Conservation (phyloP, 2,329 filamentous ascomycete genomes). For the Pseudopyrenochaeta lycopersici region DNA sequence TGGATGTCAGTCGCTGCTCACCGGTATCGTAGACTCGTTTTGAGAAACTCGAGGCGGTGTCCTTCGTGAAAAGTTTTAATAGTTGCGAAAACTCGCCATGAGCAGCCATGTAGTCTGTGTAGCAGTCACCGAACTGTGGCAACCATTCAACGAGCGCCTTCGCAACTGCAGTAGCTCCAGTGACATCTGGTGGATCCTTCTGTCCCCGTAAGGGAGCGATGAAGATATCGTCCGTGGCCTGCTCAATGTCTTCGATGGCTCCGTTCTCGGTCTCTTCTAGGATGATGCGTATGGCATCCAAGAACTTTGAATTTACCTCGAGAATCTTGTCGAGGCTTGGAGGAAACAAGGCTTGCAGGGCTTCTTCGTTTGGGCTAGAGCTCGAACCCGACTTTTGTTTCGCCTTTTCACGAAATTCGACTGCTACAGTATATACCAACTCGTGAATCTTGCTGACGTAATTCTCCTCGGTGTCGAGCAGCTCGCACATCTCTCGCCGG, state of each 20-base stretch:
- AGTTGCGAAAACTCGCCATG: constrained; percentile 87
- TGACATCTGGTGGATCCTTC: constrained; percentile 69
- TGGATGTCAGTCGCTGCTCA: constrained; percentile 88
- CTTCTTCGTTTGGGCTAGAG: constrained; percentile 74
- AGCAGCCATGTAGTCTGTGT: constrained; percentile 90
- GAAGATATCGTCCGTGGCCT: constrained; percentile 52
- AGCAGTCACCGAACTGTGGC: constrained; percentile 88
- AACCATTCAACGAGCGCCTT: constrained; percentile 90
- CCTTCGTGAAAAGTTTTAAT: constrained; percentile 77
- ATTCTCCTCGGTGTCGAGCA: constrained; percentile 92
- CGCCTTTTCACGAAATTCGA: constrained; percentile 78
- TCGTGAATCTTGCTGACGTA: constrained; percentile 91
- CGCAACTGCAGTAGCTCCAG: constrained; percentile 80
- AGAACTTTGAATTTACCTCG: constrained; percentile 80
- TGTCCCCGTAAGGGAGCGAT: constrained; percentile 44
- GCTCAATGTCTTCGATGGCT: constrained; percentile 78
- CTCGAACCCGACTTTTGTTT: constrained; percentile 66
- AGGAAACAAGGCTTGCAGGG: constrained; percentile 82
- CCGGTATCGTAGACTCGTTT: constrained; percentile 82
- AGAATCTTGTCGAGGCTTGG: constrained; percentile 81
- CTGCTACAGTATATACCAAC: constrained; percentile 80
- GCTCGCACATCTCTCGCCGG: constrained; percentile 86
- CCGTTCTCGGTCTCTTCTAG: constrained; percentile 86
- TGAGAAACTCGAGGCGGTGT: constrained; percentile 83
- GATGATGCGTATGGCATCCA: constrained; percentile 76